Evolutionary conservation across 495 filamentous ascomycete species (phyloP).

Genomic region (Xylaria venustula): DNA sequence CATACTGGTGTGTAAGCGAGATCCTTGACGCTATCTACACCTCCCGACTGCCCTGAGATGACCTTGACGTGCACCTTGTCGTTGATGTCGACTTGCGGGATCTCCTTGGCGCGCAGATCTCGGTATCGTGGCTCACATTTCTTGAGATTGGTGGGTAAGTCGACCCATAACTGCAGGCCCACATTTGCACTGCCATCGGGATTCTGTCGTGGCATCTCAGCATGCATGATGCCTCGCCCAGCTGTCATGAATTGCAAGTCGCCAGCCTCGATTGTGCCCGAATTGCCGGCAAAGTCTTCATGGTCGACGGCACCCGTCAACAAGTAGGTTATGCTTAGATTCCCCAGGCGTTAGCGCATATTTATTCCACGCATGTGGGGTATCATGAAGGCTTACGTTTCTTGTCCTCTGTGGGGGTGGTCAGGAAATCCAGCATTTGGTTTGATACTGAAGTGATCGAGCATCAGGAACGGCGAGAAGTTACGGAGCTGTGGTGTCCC

Average conservation of each 20-base stretch:
- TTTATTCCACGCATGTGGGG: too few species aligned
- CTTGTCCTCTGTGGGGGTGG: slow-evolving; percentile 47
- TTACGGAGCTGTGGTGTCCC: slow-evolving; percentile 80
- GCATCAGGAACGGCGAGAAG: slow-evolving; percentile 95
- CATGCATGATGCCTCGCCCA: slow-evolving; percentile 88
- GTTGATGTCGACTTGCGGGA: slow-evolving; percentile 68
- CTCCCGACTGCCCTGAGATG: slow-evolving; percentile 79
- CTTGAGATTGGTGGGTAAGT: slow-evolving; percentile 80
- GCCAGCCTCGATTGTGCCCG: slow-evolving; percentile 78
- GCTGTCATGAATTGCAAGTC: slow-evolving; percentile 99
- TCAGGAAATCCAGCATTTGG: slow-evolving; percentile 87
- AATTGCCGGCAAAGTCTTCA: slow-evolving; percentile 91
- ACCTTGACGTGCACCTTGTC: slow-evolving; percentile 80
- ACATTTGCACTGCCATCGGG: slow-evolving; percentile 74
- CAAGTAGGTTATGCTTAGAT: slow-evolving; percentile 74
- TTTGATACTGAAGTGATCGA: slow-evolving; percentile 85
- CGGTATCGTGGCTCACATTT: slow-evolving; percentile 88
- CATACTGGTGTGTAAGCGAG: slow-evolving; percentile 94
- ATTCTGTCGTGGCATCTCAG: slow-evolving; percentile 90
- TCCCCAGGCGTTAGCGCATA: neutral
- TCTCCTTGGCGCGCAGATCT: slow-evolving; percentile 73
- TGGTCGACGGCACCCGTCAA: slow-evolving; percentile 84
- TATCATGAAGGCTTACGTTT: slow-evolving; percentile 16
- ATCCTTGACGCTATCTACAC: slow-evolving; percentile 82
- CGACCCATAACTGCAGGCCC: slow-evolving; percentile 94